A percentile compares a stretch with the other conserved stretches of the same genome.
Evolutionary conservation across 441 rosid genomes (phyloP).

Genomic region (Omphalea diandra): DNA sequence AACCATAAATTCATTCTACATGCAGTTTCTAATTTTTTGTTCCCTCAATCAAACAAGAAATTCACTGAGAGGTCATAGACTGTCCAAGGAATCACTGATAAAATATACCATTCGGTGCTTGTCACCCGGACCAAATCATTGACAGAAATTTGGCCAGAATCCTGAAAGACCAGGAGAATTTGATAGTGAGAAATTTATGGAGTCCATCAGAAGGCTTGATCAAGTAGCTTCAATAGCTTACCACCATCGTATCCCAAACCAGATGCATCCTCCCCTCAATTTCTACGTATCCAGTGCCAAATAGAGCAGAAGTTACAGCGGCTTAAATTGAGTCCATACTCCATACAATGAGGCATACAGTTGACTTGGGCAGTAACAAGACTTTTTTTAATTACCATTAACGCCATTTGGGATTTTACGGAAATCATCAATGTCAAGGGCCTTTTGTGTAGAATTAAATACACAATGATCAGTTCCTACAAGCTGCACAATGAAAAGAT

Average conservation of each 20-base stretch:
- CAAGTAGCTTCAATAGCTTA: slow-evolving; percentile 37
- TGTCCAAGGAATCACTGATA: slow-evolving; percentile 9
- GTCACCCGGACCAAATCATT: slow-evolving; percentile 78
- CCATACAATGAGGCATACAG: slow-evolving; percentile 1
- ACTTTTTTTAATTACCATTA: slow-evolving; percentile 60
- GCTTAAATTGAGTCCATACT: slow-evolving; percentile 9
- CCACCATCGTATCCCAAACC: slow-evolving; percentile 97
- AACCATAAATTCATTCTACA: not conserved
- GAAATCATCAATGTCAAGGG: slow-evolving; percentile 83
- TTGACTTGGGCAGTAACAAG: slow-evolving; percentile 17
- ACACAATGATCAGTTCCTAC: slow-evolving; percentile 95
- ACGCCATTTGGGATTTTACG: slow-evolving; percentile 91
- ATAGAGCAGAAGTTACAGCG: slow-evolving; percentile 17
- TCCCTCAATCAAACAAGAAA: not conserved
- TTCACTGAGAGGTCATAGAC: not conserved
- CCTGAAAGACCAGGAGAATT: slow-evolving; percentile 42
- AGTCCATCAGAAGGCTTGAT: slow-evolving; percentile 12
- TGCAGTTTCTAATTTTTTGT: not conserved
- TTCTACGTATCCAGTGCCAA: slow-evolving; percentile 41
- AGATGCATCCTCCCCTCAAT: slow-evolving; percentile 98
- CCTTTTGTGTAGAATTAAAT: slow-evolving; percentile 82
- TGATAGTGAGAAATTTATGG: slow-evolving; percentile 1
- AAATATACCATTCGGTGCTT: slow-evolving; percentile 86
- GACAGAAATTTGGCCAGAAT: slow-evolving; percentile 80
- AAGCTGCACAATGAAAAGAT: slow-evolving; percentile 55